Evolutionary conservation across 2,329 filamentous ascomycete genomes (phyloP).

Genomic region (Coniella vitis): DNA sequence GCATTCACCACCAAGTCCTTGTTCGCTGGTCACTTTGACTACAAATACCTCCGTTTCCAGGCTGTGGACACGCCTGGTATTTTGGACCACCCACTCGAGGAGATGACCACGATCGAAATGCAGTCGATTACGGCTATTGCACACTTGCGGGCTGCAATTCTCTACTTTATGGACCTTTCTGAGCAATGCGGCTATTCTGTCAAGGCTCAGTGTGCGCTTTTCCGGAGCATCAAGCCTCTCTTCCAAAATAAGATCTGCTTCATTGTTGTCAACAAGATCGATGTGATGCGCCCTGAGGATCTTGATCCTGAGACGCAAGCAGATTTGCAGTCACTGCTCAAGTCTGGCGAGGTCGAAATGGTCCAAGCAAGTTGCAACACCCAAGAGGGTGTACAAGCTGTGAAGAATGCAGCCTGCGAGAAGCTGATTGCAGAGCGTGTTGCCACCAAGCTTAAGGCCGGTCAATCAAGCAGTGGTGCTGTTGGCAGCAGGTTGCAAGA

Average conservation of each 20-base stretch:
- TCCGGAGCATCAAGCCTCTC: conserved; percentile 92
- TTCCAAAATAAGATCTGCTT: conserved; percentile 98
- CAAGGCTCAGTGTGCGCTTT: conserved; percentile 85
- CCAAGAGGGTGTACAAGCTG: conserved; percentile 84
- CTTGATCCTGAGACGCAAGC: conserved; percentile 71
- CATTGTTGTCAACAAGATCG: conserved; percentile 97
- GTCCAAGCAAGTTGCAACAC: conserved; percentile 93
- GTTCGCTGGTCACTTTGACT: conserved; percentile 97
- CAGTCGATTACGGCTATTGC: conserved; percentile 97
- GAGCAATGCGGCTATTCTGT: conserved; percentile 97
- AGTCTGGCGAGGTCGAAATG: conserved; percentile 84
- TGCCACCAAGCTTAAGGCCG: conserved; percentile 91
- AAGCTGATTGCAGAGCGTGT: conserved; percentile 88
- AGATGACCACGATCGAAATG: conserved; percentile 99
- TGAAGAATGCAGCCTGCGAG: conserved; percentile 93
- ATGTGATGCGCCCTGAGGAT: conserved; percentile 81
- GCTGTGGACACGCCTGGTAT: conserved; percentile 91
- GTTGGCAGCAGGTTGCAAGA: conserved; percentile 74
- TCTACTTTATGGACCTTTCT: conserved; percentile 97
- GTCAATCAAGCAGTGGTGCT: conserved; percentile 67
- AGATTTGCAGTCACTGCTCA: conserved; percentile 71
- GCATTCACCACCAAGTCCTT: conserved; percentile 97
- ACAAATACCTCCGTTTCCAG: conserved; percentile 84
- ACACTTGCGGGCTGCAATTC: conserved; percentile 86
- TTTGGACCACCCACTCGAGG: conserved; percentile 91